Percentiles rank a stretch among this genome's conserved stretches.
Conservation (phyloP, 2,329 filamentous ascomycete species). For the Lomentospora prolificans region DNA sequence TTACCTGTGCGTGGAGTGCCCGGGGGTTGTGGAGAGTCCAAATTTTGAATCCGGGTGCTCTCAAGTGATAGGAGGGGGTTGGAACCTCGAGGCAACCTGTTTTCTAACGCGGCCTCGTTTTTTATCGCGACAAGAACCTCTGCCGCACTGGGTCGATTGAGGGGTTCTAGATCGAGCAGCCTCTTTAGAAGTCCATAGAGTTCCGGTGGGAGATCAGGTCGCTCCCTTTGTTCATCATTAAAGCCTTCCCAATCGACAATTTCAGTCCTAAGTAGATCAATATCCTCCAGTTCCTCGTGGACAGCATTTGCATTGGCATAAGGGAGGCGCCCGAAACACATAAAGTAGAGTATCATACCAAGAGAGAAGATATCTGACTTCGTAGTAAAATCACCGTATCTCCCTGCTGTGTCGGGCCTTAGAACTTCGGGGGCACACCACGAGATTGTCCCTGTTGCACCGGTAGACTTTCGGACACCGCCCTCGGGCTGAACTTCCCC, state of each 20-base stretch:
- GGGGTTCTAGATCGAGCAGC: conserved; percentile 67
- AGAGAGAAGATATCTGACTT: conserved; percentile 98
- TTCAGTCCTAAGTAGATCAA: conserved; percentile 75
- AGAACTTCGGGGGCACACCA: conserved; percentile 96
- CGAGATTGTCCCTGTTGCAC: conserved; percentile 90
- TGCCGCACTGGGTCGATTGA: conserved; percentile 69
- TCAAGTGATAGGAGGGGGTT: neutral
- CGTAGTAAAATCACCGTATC: conserved; percentile 85
- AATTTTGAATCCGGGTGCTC: conserved; percentile 39
- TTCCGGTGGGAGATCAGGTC: conserved; percentile 75
- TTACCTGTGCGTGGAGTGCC: conserved; percentile 38
- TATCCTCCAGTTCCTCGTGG: conserved; percentile 84
- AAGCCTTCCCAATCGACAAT: conserved; percentile 85
- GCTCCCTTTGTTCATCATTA: conserved; percentile 61
- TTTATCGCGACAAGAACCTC: conserved; percentile 76
- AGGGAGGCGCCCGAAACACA: conserved; percentile 86
- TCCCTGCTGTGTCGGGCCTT: conserved; percentile 55
- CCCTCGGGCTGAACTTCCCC: conserved; percentile 89
- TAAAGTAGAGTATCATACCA: conserved; percentile 97
- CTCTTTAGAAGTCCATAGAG: conserved; percentile 78
- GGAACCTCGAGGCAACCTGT: conserved; percentile 10
- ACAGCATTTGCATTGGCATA: conserved; percentile 76
- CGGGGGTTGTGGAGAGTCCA: conserved; percentile 43
- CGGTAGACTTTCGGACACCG: conserved; percentile 74
- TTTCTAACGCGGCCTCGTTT: conserved; percentile 46